A percentile compares a stretch with the other conserved stretches of the same genome.
Conservation (phyloP, 2,329 filamentous ascomycete species). For the Ascochyta fabae region DNA sequence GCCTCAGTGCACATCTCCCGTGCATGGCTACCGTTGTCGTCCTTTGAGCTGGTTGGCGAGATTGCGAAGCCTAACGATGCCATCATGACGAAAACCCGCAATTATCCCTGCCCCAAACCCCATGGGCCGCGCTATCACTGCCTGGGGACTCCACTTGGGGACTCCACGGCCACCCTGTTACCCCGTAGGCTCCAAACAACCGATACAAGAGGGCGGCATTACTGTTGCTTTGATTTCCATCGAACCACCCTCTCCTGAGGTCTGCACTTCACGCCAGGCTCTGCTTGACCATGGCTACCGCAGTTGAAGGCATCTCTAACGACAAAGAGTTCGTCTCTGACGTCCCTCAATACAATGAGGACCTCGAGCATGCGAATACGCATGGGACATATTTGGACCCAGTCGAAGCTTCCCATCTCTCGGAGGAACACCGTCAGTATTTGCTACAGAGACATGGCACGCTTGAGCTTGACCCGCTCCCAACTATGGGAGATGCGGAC, state of each 20-base stretch:
- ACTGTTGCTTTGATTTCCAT: background rate
- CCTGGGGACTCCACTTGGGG: constrained; percentile 30
- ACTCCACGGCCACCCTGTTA: constrained; percentile 9
- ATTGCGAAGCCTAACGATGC: constrained; percentile 18
- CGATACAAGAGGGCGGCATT: constrained; percentile 20
- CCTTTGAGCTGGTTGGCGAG: constrained; percentile 4
- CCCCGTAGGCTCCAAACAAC: constrained; percentile 4
- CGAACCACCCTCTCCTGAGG: constrained; percentile 8
- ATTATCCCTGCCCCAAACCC: constrained; percentile 16
- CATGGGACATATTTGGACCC: constrained; percentile 39
- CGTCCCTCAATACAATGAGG: constrained; percentile 21
- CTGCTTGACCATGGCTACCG: constrained; percentile 10
- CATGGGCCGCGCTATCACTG: constrained; percentile 15
- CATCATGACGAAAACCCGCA: constrained; percentile 15
- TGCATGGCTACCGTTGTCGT: constrained; percentile 18
- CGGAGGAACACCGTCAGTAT: constrained; percentile 57
- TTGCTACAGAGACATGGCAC: constrained; percentile 61
- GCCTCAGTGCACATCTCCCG: constrained; percentile 3
- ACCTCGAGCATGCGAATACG: constrained; percentile 35
- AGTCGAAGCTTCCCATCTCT: constrained; percentile 43
- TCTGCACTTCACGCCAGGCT: background rate
- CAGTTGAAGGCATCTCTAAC: constrained; percentile 5
- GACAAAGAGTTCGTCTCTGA: constrained; percentile 8
- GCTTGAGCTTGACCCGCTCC: constrained; percentile 61
- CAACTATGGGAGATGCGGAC: constrained; percentile 57